phyloP scores from a whole-genome alignment of 2,329 filamentous ascomycete genomes.

The Fusarium begoniae region DNA sequence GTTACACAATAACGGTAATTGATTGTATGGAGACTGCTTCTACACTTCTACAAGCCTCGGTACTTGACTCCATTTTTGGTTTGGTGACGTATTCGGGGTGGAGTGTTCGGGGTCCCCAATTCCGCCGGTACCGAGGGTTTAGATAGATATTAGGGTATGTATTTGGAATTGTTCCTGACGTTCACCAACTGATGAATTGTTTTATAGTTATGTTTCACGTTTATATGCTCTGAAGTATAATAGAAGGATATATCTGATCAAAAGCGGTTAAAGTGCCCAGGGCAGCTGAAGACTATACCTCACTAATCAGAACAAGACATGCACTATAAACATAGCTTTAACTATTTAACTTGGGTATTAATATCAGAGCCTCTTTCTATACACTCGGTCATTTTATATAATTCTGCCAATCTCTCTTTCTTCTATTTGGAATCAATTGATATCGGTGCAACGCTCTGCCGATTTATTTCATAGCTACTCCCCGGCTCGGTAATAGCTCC shows the following conservation, averaged over 20 bases:
- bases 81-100: conserved; percentile 34
- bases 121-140: conserved; percentile 33
- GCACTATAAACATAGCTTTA: background rate
- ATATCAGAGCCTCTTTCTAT: background rate
- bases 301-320: conserved; percentile 3
- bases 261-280: conserved; percentile 11
- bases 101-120: conserved; percentile 29
- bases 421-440: conserved; percentile 19
- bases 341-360: background rate
- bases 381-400: conserved; percentile 9
- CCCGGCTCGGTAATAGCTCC: conserved; percentile 34
- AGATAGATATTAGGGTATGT: background rate
- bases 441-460: conserved; percentile 11
- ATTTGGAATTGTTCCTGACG: conserved; percentile 19
- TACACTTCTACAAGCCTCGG: conserved; percentile 35
- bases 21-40: conserved; percentile 4
- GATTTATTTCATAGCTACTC: background rate
- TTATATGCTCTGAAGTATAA: background rate
- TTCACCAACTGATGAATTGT: background rate
- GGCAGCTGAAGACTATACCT: background rate
- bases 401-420: background rate
- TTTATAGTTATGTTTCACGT: background rate
- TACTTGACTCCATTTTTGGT: conserved; percentile 31
- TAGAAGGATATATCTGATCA: background rate
- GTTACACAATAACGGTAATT: background rate